These are phyloP conservation scores for Hypoxylon sp. DNA, from an alignment of 2,329 filamentous ascomycete genomes.

Conservation along the genomic window DNA sequence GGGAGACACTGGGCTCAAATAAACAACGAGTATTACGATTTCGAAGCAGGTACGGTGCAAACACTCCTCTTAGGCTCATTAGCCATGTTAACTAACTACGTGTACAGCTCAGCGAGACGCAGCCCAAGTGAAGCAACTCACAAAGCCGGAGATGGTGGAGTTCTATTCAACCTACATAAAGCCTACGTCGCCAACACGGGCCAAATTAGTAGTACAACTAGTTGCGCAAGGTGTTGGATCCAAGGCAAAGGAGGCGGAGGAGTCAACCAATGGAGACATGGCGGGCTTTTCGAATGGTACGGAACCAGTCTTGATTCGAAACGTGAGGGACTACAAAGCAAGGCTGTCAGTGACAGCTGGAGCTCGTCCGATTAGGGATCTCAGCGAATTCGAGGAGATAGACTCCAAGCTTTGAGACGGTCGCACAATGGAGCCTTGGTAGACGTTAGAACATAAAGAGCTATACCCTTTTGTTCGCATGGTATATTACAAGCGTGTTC, in stretches of 20 bases:
- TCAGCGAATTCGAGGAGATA: slow-evolving; percentile 88
- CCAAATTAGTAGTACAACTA: slow-evolving; percentile 89
- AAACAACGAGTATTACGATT: slow-evolving; percentile 88
- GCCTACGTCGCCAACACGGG: slow-evolving; percentile 78
- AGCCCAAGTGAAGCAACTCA: slow-evolving; percentile 78
- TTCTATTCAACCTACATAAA: slow-evolving; percentile 85
- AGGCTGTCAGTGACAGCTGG: slow-evolving; percentile 80
- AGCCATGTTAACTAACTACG: slow-evolving; percentile 40
- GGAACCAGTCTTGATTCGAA: slow-evolving; percentile 76
- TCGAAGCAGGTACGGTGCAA: slow-evolving; percentile 77
- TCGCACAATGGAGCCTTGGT: slow-evolving; percentile 19
- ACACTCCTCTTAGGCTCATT: background rate
- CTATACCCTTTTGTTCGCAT: slow-evolving; percentile 39
- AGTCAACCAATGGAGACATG: slow-evolving; percentile 53
- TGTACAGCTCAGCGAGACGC: slow-evolving; percentile 80
- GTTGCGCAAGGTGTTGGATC: slow-evolving; percentile 76
- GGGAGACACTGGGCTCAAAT: slow-evolving; percentile 89
- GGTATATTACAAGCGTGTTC: slow-evolving; percentile 19
- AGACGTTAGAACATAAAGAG: slow-evolving; percentile 35
- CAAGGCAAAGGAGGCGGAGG: slow-evolving; percentile 59
- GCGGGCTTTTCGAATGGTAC: slow-evolving; percentile 63
- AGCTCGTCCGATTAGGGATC: slow-evolving; percentile 78
- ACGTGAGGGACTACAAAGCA: slow-evolving; percentile 86
- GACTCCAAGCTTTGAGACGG: slow-evolving; percentile 81
- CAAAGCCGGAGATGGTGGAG: slow-evolving; percentile 82